Evolutionary conservation across 2,329 filamentous ascomycete genomes (phyloP).

Genomic region (Corynespora cassiicola): DNA sequence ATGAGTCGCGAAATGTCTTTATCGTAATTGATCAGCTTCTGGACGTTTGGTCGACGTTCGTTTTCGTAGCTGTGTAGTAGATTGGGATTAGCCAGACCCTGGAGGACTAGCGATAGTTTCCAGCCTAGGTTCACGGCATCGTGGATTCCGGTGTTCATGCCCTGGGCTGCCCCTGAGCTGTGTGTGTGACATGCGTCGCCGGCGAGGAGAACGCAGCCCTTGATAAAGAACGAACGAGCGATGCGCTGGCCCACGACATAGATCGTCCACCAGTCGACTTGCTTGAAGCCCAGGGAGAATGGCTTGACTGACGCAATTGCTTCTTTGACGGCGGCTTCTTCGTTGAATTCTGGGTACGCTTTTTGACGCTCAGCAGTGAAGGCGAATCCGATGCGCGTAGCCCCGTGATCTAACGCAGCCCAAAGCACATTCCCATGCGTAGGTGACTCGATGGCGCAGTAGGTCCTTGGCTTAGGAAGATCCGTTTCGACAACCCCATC

Average conservation of each 20-base stretch:
- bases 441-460: constrained; percentile 59
- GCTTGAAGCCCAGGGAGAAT: constrained; percentile 47
- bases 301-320: constrained; percentile 49
- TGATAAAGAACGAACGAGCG: constrained; percentile 36
- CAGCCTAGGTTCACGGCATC: constrained; percentile 63
- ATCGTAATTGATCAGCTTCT: constrained; percentile 47
- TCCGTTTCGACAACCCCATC: constrained; percentile 59
- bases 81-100: constrained; percentile 42
- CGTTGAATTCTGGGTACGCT: constrained; percentile 42
- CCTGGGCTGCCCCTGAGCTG: constrained; percentile 62
- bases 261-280: constrained; percentile 54
- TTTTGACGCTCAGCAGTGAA: constrained; percentile 52
- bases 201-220: constrained; percentile 59
- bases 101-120: constrained; percentile 59
- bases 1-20: constrained; percentile 43
- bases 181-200: constrained; percentile 66
- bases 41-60: constrained; percentile 57
- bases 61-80: constrained; percentile 57
- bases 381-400: constrained; percentile 61
- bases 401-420: constrained; percentile 61
- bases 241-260: constrained; percentile 53
- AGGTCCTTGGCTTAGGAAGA: constrained; percentile 54
- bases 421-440: constrained; percentile 64
- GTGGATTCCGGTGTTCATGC: constrained; percentile 64
- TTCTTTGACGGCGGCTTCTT: constrained; percentile 47